Base-by-base conservation (phyloP, 768 basidiomycete genomes). In the Termitomyces sp. region DNA sequence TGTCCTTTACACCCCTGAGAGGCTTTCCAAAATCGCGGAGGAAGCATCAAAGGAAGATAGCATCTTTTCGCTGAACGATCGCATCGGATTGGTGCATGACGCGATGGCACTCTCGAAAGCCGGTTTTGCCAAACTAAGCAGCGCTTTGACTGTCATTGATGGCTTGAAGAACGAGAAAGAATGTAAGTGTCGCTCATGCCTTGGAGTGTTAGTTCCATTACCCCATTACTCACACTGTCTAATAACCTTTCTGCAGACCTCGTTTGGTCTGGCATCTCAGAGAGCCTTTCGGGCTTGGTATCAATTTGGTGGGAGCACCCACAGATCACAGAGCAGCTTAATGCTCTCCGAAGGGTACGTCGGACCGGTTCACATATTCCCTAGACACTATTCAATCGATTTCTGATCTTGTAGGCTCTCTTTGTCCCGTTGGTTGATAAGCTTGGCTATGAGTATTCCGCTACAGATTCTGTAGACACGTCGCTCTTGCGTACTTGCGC, bases 31-130 rank as follows among this genome's bases (percentile, higher is more conserved):
- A 66, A 90, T 98, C 58, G 94, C 90, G 5, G 71, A 76, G 19
- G 91, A 95, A 66, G 93, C 92, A 1, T 81, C 85, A n/a, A 85
- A 82, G 65, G 53, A 57, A 5, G 40, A 62, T 29, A 65, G 74
- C 12, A 72, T 81, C 8, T 93, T 96, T 74, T 80, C 87, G 1
- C 74, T 93, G 58, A 86, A 91, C 56, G 96, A 99, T 68, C 83
- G 92, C 23, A 87, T 98, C 63, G 95, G 95, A 17, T 77, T 99
- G 27, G 84, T 96, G 21, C 82, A 88, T 48, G 97, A 98, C 65
- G 79, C 87, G 0, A 78, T 89, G 65, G 87, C 87, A 1, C 81
- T 98, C 31, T 82, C 92, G 48, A 84, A 86, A 66, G 89, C 93
- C 19, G 95, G 95, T 3, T 82, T 90, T 64, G 76, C 85, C 47